Evolutionary conservation across 176 grass and related monocot species (phyloP).

Genomic region (Raddia guianensis): DNA sequence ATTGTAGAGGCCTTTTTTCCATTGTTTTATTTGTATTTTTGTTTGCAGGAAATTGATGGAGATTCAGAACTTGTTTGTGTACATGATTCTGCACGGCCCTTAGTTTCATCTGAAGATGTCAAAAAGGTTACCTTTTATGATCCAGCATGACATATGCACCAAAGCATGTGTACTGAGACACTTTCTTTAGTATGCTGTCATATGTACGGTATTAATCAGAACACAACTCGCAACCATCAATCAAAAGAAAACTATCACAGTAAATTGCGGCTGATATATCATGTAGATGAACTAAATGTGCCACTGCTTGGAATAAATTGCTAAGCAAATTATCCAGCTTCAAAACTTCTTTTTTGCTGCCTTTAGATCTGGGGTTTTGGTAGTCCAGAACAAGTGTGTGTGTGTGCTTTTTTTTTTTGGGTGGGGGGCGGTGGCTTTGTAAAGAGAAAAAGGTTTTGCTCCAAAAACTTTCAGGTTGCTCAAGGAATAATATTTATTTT

Average conservation of each 20-base stretch:
- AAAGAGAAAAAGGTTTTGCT: background rate
- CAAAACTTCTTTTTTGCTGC: background rate
- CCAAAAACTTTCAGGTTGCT: slow-evolving; percentile 7
- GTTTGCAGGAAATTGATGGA: slow-evolving; percentile 73
- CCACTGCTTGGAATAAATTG: background rate
- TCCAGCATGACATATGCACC: background rate
- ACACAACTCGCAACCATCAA: slow-evolving; percentile 23
- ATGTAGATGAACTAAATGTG: background rate
- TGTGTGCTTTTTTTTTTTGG: too few species aligned
- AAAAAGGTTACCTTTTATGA: slow-evolving; percentile 66
- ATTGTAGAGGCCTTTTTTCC: background rate
- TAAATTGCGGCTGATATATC: slow-evolving; percentile 20
- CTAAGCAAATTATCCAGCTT: slow-evolving; percentile 14
- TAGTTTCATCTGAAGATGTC: slow-evolving; percentile 71
- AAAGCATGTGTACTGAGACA: background rate
- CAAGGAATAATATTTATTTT: slow-evolving; percentile 25
- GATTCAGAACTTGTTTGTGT: slow-evolving; percentile 91
- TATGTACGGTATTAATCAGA: background rate
- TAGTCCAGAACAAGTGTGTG: background rate
- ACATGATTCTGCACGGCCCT: slow-evolving; percentile 94
- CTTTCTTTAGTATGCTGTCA: background rate
- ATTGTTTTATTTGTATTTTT: background rate
- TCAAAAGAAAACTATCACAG: slow-evolving; percentile 5
- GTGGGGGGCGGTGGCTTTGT: background rate
- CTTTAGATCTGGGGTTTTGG: slow-evolving; percentile 12